These are phyloP conservation scores for Candida krabiensis DNA, from an alignment of 805 yeast species.

Conservation along the genomic window DNA sequence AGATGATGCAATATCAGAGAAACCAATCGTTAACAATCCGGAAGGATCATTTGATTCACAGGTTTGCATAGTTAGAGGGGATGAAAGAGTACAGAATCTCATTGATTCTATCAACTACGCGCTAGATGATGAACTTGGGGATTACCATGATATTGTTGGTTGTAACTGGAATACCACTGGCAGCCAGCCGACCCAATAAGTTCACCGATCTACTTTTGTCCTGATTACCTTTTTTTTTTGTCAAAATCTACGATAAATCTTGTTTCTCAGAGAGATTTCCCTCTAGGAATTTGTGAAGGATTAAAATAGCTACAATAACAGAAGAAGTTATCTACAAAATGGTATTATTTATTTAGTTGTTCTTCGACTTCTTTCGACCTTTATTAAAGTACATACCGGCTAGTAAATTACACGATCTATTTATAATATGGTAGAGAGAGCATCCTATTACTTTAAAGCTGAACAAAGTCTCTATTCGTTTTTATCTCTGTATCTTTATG, in stretches of 20 bases:
- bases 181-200: conserved; percentile 6
- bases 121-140: conserved; percentile 21
- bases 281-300: too few species aligned
- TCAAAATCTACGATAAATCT: too few species aligned
- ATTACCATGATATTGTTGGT: conserved; percentile 14
- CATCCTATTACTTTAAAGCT: conserved; percentile 2
- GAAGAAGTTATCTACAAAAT: too few species aligned
- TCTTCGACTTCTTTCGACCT: too few species aligned
- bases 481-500: conserved; percentile 16
- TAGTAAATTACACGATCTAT: background rate
- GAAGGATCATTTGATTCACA: conserved; percentile 21
- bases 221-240: too few species aligned
- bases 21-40: conserved; percentile 8
- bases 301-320: too few species aligned
- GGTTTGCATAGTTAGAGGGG: conserved; percentile 22
- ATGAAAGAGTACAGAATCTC: conserved; percentile 12
- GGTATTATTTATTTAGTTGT: too few species aligned
- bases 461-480: conserved; percentile 22
- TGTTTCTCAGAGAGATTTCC: too few species aligned
- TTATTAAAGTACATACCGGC: background rate
- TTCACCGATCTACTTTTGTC: too few species aligned
- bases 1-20: conserved; percentile 10
- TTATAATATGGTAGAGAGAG: background rate
- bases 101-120: conserved; percentile 17
- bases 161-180: conserved; percentile 13